Evolutionary conservation across 73 alveolate species (phyloP).

Genomic region (Tetrahymena malaccensis): DNA sequence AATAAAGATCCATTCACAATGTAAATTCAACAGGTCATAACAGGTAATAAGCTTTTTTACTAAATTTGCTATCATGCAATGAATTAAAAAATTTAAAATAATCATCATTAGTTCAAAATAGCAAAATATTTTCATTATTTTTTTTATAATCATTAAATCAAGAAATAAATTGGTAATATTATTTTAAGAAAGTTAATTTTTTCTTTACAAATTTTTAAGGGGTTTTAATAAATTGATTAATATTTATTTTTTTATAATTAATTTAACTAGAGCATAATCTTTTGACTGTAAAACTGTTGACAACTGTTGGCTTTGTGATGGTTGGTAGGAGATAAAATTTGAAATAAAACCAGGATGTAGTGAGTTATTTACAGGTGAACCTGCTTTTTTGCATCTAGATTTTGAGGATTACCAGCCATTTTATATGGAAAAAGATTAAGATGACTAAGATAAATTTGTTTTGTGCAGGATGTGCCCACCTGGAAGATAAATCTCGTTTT

Average conservation of each 20-base stretch:
- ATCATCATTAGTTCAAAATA: no score
- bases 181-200: no score
- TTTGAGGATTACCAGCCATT: slow-evolving; percentile 29
- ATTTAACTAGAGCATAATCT: background rate
- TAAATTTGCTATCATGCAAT: no score
- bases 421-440: slow-evolving; percentile 13
- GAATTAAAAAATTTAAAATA: no score
- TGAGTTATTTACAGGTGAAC: slow-evolving; percentile 22
- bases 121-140: no score
- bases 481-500: background rate
- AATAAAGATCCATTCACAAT: background rate
- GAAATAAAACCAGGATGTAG: slow-evolving; percentile 20
- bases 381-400: slow-evolving; percentile 19
- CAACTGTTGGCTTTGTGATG: slow-evolving; percentile 40
- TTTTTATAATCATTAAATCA: no score
- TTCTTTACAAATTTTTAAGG: no score
- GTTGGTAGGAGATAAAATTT: slow-evolving; percentile 36
- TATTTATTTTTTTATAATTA: background rate
- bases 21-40: background rate
- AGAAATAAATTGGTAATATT: no score
- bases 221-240: background rate
- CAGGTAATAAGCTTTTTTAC: background rate
- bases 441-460: background rate
- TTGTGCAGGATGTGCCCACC: slow-evolving; percentile 40
- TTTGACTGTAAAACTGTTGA: background rate